Conservation (phyloP, 2,329 filamentous ascomycete species). For the Madurella fahalii region DNA sequence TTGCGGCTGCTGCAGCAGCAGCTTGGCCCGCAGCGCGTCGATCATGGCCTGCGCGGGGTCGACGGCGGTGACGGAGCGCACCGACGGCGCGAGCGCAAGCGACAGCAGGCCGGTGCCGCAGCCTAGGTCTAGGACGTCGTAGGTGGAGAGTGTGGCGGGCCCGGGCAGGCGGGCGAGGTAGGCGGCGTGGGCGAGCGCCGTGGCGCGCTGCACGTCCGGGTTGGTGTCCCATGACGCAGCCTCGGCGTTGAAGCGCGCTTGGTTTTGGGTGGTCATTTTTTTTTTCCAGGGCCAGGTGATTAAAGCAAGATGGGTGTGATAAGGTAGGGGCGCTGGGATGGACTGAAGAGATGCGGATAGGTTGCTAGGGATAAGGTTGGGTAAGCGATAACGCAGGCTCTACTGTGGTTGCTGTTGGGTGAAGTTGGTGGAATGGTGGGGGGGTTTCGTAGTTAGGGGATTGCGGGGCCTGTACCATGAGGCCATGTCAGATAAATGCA, state of each 20-base stretch:
- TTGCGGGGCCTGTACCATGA: too few species aligned
- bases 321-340: too few species aligned
- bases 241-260: conserved; percentile 51
- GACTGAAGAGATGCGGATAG: too few species aligned
- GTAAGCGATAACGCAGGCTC: too few species aligned
- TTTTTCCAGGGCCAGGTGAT: too few species aligned
- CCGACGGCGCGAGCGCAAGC: conserved; percentile 44
- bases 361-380: too few species aligned
- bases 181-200: conserved; percentile 41
- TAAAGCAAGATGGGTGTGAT: too few species aligned
- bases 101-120: conserved; percentile 55
- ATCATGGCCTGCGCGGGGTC: conserved; percentile 55
- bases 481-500: too few species aligned
- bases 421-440: too few species aligned
- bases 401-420: too few species aligned
- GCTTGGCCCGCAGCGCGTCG: conserved; percentile 43
- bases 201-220: conserved; percentile 44
- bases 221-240: conserved; percentile 53
- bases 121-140: conserved; percentile 53
- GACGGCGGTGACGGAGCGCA: conserved; percentile 46
- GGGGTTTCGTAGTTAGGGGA: too few species aligned
- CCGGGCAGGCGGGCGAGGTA: conserved; percentile 38
- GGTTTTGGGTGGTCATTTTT: conserved; percentile 24
- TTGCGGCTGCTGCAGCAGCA: conserved; percentile 27
- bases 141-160: conserved; percentile 22